Base-by-base conservation (phyloP, 768 basidiomycete species). In the Steccherinum ochraceum region DNA sequence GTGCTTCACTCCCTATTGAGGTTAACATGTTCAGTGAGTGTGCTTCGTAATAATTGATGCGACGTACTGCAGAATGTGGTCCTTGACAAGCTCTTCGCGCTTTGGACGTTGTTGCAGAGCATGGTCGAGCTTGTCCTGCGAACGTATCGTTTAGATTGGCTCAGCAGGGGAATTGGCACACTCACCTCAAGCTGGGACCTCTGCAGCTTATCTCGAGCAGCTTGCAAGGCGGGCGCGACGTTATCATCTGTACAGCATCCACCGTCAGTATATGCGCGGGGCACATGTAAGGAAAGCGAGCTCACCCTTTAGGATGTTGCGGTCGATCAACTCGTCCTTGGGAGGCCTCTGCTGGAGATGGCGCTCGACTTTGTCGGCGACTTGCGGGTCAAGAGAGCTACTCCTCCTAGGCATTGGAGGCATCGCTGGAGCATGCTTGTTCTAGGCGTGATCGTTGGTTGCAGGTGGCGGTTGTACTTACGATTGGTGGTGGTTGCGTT, bases 291-390 rank as follows among this genome's bases (percentile, higher is more conserved):
- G n/a, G n/a, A n/a, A n/a, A n/a, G n/a, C 30, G 18, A 4, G 7
- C 50, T 20, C 24, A 77, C 83, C 81, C 66, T 86, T 85, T 52
- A 88, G 74, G 54, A 87, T 86, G 62, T 84, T 84, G 55, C 81
- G 76, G 26, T 83, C 80, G 53, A 85, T 72, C 41, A 88, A 71
- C 41, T 83, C 78, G 39, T 74, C 63, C 63, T 79, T 78, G n/a
- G 79, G 75, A 18, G 84, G 81, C 35, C 85, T 70, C 18, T 72
- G 64, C 41, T 65, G 69, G 42, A 85, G 69, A 46, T 70, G 70
- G 59, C 73, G 75, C 68, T 85, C 83, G 40, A 86, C 71, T 56
- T 71, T 71, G 42, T 70, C 52, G 41, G 67, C 56, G n/a, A 68
- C 67, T 45, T 66, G 62, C 20, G 62, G 56, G 54, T 67, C 68